Percentiles rank a stretch among this genome's conserved stretches.
Conservation (phyloP, 148 eudicot species). For the Cornus controversa region DNA sequence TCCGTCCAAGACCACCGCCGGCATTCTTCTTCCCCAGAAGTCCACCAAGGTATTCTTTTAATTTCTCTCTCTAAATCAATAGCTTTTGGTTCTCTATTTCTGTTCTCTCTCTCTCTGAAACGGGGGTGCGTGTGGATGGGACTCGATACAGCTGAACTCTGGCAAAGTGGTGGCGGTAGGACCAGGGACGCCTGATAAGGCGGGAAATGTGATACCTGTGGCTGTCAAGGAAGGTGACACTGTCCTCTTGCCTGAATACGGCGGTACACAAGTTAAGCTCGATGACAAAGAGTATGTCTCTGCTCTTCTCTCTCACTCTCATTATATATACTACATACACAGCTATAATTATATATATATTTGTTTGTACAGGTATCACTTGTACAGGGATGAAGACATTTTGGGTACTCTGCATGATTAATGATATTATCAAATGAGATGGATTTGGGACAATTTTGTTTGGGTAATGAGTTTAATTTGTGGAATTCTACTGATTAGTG, state of each 20-base stretch:
- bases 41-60: constrained; percentile 29
- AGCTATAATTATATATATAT: too few relatives aligned
- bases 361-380: constrained; percentile 36
- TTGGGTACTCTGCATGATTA: constrained; percentile 32
- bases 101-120: too few relatives aligned
- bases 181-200: constrained; percentile 55
- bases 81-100: neutral
- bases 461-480: neutral
- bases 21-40: constrained; percentile 46
- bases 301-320: neutral
- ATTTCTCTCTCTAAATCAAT: neutral
- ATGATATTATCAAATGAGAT: neutral
- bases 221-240: constrained; percentile 84
- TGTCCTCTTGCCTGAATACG: constrained; percentile 83
- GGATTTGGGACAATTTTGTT: neutral
- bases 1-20: constrained; percentile 42
- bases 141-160: constrained; percentile 56
- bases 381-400: constrained; percentile 47
- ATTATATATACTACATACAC: neutral
- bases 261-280: constrained; percentile 80
- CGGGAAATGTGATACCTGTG: constrained; percentile 57
- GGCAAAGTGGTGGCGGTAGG: constrained; percentile 82
- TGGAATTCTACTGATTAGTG: neutral
- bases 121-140: neutral
- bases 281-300: constrained; percentile 70